These are phyloP conservation scores for Kockiozyma suomiensis DNA, from an alignment of 805 yeast species.

Conservation along the genomic window DNA sequence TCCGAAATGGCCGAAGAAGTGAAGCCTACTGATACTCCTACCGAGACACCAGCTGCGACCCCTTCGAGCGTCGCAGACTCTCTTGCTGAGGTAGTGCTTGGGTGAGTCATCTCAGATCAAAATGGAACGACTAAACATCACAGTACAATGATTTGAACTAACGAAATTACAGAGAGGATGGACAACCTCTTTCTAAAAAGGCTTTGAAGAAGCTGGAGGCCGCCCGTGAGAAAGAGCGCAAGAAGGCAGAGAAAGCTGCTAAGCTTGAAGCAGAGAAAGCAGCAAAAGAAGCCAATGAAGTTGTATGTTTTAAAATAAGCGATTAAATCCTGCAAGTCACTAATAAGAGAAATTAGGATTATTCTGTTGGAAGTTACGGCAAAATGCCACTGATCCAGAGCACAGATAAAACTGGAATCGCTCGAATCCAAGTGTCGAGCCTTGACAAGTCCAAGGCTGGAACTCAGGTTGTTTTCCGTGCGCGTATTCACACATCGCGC, in stretches of 20 bases:
- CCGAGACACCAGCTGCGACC: constrained; percentile 10
- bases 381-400: constrained; percentile 86
- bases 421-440: constrained; percentile 60
- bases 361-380: constrained; percentile 87
- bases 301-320: no score
- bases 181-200: constrained; percentile 87
- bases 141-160: no score
- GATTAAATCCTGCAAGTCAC: no score
- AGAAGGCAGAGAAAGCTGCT: constrained; percentile 91
- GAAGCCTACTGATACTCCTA: constrained; percentile 11
- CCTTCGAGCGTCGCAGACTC: constrained; percentile 9
- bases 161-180: constrained; percentile 61
- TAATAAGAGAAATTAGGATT: no score
- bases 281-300: constrained; percentile 71
- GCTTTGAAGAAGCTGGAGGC: constrained; percentile 94
- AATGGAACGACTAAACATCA: no score
- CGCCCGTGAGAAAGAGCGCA: constrained; percentile 86
- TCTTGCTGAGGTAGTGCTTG: constrained; percentile 21
- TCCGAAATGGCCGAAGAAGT: constrained; percentile 22
- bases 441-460: constrained; percentile 65
- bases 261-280: constrained; percentile 85
- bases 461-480: constrained; percentile 80
- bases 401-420: constrained; percentile 61
- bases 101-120: constrained; percentile 13
- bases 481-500: constrained; percentile 90